Percentiles rank a stretch among this genome's conserved stretches.
Conservation (phyloP, 352 stramenopile species). For the Aphanomyces cochlioides region DNA sequence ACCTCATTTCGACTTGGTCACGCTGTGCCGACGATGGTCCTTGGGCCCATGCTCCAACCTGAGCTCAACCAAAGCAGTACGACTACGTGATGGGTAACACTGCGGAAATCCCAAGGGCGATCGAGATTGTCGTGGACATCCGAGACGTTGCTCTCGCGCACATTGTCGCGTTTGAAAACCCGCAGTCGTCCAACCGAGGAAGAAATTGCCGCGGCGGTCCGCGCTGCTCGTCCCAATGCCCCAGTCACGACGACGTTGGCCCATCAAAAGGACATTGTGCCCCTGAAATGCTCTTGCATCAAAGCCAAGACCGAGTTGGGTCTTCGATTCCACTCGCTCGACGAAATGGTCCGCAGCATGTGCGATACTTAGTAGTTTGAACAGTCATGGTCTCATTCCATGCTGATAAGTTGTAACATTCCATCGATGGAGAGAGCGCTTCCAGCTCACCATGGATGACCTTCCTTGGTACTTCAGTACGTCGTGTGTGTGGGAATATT, state of each 20-base stretch:
- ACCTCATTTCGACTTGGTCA: conserved; percentile 26
- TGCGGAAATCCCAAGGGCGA: conserved; percentile 30
- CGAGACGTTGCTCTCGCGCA: conserved; percentile 75
- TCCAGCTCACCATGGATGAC: too few species aligned
- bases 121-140: conserved; percentile 83
- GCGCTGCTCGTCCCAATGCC: neutral
- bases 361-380: too few species aligned
- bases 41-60: conserved; percentile 37
- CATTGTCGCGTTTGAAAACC: conserved; percentile 79
- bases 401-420: too few species aligned
- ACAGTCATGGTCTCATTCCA: too few species aligned
- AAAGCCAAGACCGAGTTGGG: conserved; percentile 17
- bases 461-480: too few species aligned
- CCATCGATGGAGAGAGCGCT: too few species aligned
- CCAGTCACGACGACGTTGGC: neutral
- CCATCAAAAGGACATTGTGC: too few species aligned
- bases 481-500: too few species aligned
- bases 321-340: too few species aligned
- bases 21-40: conserved; percentile 35
- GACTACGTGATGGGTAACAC: conserved; percentile 29
- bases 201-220: conserved; percentile 60
- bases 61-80: conserved; percentile 33
- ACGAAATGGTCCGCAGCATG: too few species aligned
- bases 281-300: conserved; percentile 3
- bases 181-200: conserved; percentile 82